Evolutionary conservation across 169 alveolate species (phyloP).

Genomic region (Eimeria falciformis): DNA sequence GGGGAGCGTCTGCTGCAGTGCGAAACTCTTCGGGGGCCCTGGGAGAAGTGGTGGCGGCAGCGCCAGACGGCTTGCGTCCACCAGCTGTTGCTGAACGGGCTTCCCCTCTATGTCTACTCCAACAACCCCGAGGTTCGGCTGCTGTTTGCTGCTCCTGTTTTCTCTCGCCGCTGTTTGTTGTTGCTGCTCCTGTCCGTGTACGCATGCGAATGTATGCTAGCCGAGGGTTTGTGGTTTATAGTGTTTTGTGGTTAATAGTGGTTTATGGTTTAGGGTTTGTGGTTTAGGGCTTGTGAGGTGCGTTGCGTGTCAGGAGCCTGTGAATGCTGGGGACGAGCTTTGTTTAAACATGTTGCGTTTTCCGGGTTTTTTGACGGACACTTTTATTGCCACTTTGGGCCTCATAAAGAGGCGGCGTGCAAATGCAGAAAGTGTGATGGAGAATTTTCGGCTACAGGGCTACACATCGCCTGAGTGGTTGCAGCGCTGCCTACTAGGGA

Average conservation of each 20-base stretch:
- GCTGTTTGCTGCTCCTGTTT: not conserved
- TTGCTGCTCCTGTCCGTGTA: not conserved
- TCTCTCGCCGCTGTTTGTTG: not conserved
- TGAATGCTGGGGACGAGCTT: constrained; percentile 60
- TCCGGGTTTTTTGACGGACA: constrained; percentile 51
- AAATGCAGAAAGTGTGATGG: constrained; percentile 38
- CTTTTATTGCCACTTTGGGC: constrained; percentile 27
- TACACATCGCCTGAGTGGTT: constrained; percentile 69
- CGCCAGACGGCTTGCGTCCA: constrained; percentile 37
- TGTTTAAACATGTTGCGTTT: constrained; percentile 54
- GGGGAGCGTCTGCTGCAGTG: constrained; percentile 45
- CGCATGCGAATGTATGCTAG: no score
- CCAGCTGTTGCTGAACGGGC: constrained; percentile 51
- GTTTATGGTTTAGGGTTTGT: not conserved
- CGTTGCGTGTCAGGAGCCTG: constrained; percentile 12
- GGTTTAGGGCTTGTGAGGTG: not conserved
- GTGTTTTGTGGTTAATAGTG: not conserved
- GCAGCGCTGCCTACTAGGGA: constrained; percentile 53
- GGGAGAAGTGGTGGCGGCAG: constrained; percentile 59
- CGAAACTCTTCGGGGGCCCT: constrained; percentile 44
- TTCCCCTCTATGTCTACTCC: constrained; percentile 53
- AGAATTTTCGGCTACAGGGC: constrained; percentile 32
- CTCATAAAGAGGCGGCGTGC: constrained; percentile 57
- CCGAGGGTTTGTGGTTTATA: no score
- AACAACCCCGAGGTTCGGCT: constrained; percentile 57